Conservation (phyloP, 176 grass and related monocot genomes). For the Carex myosuroides region DNA sequence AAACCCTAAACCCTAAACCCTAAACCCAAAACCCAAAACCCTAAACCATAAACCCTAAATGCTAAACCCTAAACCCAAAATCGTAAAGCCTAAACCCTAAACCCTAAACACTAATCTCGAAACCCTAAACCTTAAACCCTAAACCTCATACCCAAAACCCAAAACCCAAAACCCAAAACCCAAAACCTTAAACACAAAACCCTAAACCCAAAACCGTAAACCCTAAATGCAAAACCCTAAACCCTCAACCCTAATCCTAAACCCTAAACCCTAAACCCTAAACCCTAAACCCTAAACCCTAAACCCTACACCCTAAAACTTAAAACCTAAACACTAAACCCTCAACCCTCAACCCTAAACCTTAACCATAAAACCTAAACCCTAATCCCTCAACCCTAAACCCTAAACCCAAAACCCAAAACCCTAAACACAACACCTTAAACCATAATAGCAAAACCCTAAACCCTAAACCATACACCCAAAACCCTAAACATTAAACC, state of each 20-base stretch:
- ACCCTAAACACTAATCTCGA: no score
- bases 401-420: neutral
- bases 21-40: neutral
- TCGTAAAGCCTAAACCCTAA: no score
- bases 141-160: no score
- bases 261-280: neutral
- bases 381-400: neutral
- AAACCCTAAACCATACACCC: no score
- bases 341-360: neutral
- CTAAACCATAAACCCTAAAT: neutral
- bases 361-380: neutral
- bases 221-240: neutral
- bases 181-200: no score
- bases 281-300: neutral
- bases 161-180: no score
- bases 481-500: no score
- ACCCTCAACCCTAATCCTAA: neutral
- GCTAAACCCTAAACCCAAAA: neutral
- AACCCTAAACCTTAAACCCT: no score
- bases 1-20: neutral
- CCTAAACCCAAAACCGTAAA: no score
- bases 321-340: neutral
- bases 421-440: neutral
- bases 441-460: neutral
- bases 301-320: neutral